Evolutionary conservation across 2,329 filamentous ascomycete genomes (phyloP).

Genomic region (Cladophialophora exuberans): DNA sequence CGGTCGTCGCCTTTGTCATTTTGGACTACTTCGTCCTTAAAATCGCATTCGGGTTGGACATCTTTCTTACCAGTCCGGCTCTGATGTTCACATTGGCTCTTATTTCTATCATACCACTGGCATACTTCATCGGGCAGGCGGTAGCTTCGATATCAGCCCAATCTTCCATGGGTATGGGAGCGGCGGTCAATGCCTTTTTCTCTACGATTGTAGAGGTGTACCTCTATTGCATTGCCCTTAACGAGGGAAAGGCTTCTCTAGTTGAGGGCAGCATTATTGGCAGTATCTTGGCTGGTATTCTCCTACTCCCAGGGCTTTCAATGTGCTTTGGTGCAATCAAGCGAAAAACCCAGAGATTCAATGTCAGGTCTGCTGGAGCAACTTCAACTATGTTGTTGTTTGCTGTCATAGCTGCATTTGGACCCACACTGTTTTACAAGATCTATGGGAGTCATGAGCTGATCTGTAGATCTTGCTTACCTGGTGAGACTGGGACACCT

Average conservation of each 20-base stretch:
- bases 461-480: conserved; percentile 71
- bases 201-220: conserved; percentile 97
- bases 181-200: conserved; percentile 97
- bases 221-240: conserved; percentile 91
- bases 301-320: conserved; percentile 90
- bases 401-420: conserved; percentile 91
- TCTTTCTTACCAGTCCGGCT: conserved; percentile 76
- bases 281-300: conserved; percentile 94
- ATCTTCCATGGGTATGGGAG: conserved; percentile 96
- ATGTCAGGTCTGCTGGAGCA: conserved; percentile 91
- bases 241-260: conserved; percentile 86
- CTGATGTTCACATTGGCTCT: conserved; percentile 84
- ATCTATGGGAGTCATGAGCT: conserved; percentile 98
- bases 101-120: conserved; percentile 90
- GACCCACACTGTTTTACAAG: conserved; percentile 95
- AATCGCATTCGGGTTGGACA: conserved; percentile 68
- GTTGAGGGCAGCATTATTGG: conserved; percentile 97
- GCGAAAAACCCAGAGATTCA: conserved; percentile 97
- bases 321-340: conserved; percentile 99
- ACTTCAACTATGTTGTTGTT: conserved; percentile 98
- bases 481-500: conserved; percentile 55
- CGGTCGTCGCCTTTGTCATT: conserved; percentile 90
- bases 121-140: conserved; percentile 98
- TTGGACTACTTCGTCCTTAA: conserved; percentile 86
- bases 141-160: conserved; percentile 98